phyloP scores from a whole-genome alignment of 2,329 filamentous ascomycete species.

The Diaporthe vaccinii region DNA sequence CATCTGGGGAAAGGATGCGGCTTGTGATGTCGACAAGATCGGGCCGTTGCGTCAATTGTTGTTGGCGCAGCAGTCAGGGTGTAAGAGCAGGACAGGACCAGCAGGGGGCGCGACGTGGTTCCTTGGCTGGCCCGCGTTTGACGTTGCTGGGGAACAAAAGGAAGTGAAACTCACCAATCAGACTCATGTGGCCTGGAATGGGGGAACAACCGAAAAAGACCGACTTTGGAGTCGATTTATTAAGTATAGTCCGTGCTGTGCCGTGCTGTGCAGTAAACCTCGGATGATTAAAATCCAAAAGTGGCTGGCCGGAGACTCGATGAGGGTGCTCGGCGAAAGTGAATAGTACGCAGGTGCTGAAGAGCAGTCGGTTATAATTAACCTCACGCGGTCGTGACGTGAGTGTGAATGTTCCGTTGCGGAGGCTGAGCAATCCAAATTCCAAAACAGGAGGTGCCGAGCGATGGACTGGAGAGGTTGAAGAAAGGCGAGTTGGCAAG shows the following conservation, averaged over 20 bases:
- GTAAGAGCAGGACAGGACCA: background rate
- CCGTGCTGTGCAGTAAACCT: slow-evolving; percentile 12
- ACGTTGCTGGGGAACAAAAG: slow-evolving; percentile 35
- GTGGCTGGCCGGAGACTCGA: slow-evolving; percentile 20
- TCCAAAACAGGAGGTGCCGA: slow-evolving; percentile 30
- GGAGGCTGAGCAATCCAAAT: slow-evolving; percentile 21
- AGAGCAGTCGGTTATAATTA: slow-evolving; percentile 33
- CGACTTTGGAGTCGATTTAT: slow-evolving; percentile 34
- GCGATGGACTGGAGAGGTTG: background rate
- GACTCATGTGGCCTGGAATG: slow-evolving; percentile 39
- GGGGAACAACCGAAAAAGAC: slow-evolving; percentile 25
- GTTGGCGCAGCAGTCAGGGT: slow-evolving; percentile 9
- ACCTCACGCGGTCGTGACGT: slow-evolving; percentile 17
- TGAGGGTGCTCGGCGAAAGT: slow-evolving; percentile 7
- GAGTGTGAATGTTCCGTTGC: slow-evolving; percentile 9
- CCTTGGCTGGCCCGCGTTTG: slow-evolving; percentile 10
- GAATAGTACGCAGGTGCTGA: slow-evolving; percentile 27
- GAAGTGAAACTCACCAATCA: slow-evolving; percentile 39
- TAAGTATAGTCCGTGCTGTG: slow-evolving; percentile 31
- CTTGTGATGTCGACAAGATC: background rate
- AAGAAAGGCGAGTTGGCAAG: background rate
- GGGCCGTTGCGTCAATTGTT: background rate
- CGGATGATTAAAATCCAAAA: slow-evolving; percentile 30
- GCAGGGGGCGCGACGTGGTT: slow-evolving; percentile 28
- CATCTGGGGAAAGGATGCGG: background rate